Base-by-base conservation (phyloP, 1,284 basidiomycete genomes). In the Ustilago bromivora region DNA sequence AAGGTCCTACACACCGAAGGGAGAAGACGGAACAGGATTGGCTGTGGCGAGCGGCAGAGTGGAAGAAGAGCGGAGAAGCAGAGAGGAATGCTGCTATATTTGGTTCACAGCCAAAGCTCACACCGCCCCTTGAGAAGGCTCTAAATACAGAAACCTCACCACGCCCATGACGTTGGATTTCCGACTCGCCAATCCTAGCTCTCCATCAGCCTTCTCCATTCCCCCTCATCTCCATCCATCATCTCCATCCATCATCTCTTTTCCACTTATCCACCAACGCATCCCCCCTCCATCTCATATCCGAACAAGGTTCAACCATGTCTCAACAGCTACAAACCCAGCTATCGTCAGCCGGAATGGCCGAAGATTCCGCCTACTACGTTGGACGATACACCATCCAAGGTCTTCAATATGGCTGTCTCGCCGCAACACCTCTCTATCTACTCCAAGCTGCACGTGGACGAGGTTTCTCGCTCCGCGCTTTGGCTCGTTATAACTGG, bases 371-470 rank as follows among this genome's bases (percentile, higher is more conserved):
- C 2, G 70, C 79, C 9, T 81, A 81, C 71, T 76, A 73, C 51
- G 61, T 79, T 9, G 69, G 71, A 5, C 67, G 79, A 3, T 79
- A 71, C 23, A 69, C 64, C 4, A 41, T 81, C 1, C 57, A 55
- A 52, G 82, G 82, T 13, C 52, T 72, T 2, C 82, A 85, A 55
- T 63, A 72, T 36, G 82, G 78, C 0, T 76, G 81, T 61, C 62
- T 85, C 12, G 75, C 76, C 2, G 83, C 81, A 0, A 84, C 82
- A 3, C 83, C 83, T 1, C 28, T 84, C 12, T 85, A 82, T 63
- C 46, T 80, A 0, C 11, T 85, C 4, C 66, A 76, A 23, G 43
- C 73, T 1, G 13, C 80, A 0, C 75, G 83, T 10, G 73, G 75
- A 2, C 66, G 80, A 0, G 70, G 75, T 4, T 84, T 84, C 36